These are phyloP conservation scores for Salix brachista DNA, from an alignment of 345 rosid genomes.

Conservation along the genomic window DNA sequence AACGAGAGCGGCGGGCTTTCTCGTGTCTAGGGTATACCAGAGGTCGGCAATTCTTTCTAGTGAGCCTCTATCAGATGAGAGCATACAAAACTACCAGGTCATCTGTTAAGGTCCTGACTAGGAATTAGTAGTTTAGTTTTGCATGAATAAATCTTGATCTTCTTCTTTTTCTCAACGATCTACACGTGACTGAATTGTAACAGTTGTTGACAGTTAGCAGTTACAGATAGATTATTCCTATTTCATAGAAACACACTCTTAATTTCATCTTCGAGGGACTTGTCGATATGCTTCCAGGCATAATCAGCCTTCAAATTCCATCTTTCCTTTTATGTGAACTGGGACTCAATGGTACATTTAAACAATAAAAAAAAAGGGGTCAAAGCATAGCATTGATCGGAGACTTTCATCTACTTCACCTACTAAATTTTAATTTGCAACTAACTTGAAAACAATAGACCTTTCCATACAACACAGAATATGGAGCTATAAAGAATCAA, in stretches of 20 bases:
- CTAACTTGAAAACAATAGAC: neutral
- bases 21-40: neutral
- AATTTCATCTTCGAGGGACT: neutral
- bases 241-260: too few species aligned
- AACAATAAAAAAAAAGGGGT: too few species aligned
- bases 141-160: too few species aligned
- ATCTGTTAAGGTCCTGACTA: neutral
- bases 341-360: neutral
- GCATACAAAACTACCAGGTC: neutral
- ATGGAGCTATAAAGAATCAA: conserved; percentile 24
- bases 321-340: neutral
- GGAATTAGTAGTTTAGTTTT: too few species aligned
- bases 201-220: too few species aligned
- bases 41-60: neutral
- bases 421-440: conserved; percentile 8
- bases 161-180: too few species aligned
- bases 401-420: neutral
- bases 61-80: neutral
- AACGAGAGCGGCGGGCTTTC: neutral
- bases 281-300: neutral
- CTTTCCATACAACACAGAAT: conserved; percentile 9
- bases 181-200: too few species aligned
- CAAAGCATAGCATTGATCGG: neutral
- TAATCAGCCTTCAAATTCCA: neutral
- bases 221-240: too few species aligned